Evolutionary conservation across 225 moss, liverwort and hornwort genomes (phyloP).

Genomic region (Thuidium tamariscinum): DNA sequence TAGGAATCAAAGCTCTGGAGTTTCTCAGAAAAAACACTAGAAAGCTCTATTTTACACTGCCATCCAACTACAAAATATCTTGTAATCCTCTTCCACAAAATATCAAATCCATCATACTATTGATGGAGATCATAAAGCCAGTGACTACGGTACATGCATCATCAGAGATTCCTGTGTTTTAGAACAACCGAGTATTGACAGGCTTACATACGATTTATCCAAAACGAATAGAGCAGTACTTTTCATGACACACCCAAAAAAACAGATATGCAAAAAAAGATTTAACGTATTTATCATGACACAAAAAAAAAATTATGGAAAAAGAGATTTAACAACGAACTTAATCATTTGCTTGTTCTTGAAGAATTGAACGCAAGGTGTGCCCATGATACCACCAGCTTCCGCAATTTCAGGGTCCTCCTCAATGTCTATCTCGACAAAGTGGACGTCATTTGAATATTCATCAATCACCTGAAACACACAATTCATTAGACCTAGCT

Average conservation of each 20-base stretch:
- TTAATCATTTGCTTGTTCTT: conserved; percentile 61
- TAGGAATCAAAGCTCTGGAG: background rate
- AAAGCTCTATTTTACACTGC: background rate
- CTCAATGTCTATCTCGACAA: conserved; percentile 94
- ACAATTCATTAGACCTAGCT: too few relatives aligned
- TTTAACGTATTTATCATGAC: background rate
- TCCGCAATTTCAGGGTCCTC: conserved; percentile 98
- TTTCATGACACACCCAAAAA: background rate
- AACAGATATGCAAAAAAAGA: background rate
- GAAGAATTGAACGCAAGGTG: conserved; percentile 91
- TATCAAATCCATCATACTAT: background rate
- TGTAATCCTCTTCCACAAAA: background rate
- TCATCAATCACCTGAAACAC: conserved; percentile 81
- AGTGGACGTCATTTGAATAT: conserved; percentile 62
- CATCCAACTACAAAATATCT: background rate
- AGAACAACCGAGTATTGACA: background rate
- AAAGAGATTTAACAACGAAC: background rate
- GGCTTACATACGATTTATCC: background rate
- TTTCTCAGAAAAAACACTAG: background rate
- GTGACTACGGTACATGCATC: background rate
- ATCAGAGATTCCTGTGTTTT: background rate
- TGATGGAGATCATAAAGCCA: background rate
- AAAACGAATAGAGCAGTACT: background rate
- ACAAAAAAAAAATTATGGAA: background rate
- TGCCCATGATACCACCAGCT: conserved; percentile 98